A percentile compares a stretch with the other conserved stretches of the same genome.
Conservation (phyloP, 495 filamentous ascomycete genomes). For the Hyaloscypha bicolor region DNA sequence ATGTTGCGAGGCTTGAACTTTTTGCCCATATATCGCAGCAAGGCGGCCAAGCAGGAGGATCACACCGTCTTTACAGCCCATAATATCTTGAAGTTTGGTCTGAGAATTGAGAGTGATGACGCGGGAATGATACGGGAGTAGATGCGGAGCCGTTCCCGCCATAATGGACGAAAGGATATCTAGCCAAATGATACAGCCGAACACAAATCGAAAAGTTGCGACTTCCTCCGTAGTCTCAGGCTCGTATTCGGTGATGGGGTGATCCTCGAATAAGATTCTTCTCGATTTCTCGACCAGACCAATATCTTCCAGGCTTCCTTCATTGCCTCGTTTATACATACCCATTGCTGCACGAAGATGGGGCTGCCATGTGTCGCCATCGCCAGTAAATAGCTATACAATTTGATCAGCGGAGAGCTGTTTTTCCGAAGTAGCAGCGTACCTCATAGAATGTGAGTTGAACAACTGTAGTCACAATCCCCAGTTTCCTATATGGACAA, state of each 20-base stretch:
- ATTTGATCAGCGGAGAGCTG: too few relatives aligned
- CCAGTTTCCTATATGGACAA: constrained; percentile 26
- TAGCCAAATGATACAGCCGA: constrained; percentile 15
- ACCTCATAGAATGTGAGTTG: constrained; percentile 31
- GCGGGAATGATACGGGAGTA: constrained; percentile 8
- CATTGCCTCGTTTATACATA: constrained; percentile 8
- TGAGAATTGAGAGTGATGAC: constrained; percentile 11
- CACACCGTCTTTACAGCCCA: constrained; percentile 28
- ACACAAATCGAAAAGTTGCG: constrained; percentile 14
- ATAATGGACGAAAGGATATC: constrained; percentile 29
- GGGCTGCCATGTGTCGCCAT: constrained; percentile 17
- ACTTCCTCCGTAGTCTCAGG: constrained; percentile 9
- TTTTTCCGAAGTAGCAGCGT: background rate
- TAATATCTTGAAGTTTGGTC: constrained; percentile 24
- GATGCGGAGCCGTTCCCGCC: constrained; percentile 9
- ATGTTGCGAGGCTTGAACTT: constrained; percentile 6
- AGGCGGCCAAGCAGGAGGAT: constrained; percentile 23
- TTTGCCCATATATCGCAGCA: constrained; percentile 18
- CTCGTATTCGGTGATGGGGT: constrained; percentile 5
- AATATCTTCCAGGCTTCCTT: background rate
- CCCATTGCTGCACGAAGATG: constrained; percentile 25
- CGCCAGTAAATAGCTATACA: constrained; percentile 20
- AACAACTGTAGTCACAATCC: constrained; percentile 21
- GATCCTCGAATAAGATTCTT: background rate
- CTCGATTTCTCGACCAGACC: constrained; percentile 14